Conservation (phyloP, 352 stramenopile genomes). For the Saprolegnia diclina region DNA sequence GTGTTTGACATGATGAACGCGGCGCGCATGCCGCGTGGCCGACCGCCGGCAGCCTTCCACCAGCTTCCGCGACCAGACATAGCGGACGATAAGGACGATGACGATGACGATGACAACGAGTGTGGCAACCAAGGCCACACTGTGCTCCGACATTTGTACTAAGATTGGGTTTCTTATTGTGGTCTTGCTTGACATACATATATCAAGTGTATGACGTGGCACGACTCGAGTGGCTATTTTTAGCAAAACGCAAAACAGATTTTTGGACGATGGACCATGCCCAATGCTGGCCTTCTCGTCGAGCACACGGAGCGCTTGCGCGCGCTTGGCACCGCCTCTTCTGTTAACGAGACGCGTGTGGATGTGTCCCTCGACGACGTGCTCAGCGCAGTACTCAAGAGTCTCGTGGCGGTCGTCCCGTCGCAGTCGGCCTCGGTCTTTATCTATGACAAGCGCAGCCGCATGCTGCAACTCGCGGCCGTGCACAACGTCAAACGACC, state of each 20-base stretch:
- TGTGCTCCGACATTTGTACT: no score
- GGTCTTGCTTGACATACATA: background rate
- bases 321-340: background rate
- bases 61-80: no score
- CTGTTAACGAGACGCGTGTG: background rate
- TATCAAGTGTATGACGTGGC: background rate
- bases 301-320: constrained; percentile 1
- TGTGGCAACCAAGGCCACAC: no score
- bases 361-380: constrained; percentile 1
- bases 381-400: background rate
- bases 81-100: no score
- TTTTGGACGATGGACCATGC: constrained; percentile 8
- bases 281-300: background rate
- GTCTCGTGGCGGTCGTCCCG: background rate
- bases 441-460: constrained; percentile 14
- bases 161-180: background rate
- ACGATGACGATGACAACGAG: no score
- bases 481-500: constrained; percentile 14
- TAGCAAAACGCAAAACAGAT: background rate
- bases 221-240: background rate
- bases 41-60: no score
- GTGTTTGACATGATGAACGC: constrained; percentile 8
- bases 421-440: constrained; percentile 10
- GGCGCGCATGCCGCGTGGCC: background rate
- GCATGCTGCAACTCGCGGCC: constrained; percentile 3